Conservation (phyloP, 331 rosid genomes). For the Prunus yedoensis region DNA sequence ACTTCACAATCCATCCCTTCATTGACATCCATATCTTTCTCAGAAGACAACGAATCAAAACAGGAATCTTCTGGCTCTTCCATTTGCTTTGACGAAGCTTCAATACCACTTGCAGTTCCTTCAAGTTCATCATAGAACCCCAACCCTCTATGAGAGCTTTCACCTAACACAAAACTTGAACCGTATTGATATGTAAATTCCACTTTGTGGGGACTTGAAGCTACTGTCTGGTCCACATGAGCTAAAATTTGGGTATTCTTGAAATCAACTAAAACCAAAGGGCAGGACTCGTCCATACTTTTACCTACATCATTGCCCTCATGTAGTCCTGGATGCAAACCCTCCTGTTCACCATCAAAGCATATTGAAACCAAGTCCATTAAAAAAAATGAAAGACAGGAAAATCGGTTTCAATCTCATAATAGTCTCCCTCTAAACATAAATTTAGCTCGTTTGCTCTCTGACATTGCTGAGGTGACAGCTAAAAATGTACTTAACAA, state of each 20-base stretch:
- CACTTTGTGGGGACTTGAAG: slow-evolving; percentile 40
- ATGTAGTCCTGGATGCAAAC: slow-evolving; percentile 21
- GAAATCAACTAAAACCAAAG: slow-evolving; percentile 51
- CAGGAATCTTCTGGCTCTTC: slow-evolving; percentile 45
- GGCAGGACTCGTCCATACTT: slow-evolving; percentile 32
- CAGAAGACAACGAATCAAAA: slow-evolving; percentile 42
- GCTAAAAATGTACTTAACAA: background rate
- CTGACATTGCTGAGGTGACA: background rate
- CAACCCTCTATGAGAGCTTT: slow-evolving; percentile 68
- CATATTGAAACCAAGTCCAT: background rate
- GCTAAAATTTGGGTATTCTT: slow-evolving; percentile 41
- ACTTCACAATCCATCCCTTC: slow-evolving; percentile 35
- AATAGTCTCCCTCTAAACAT: too few species aligned
- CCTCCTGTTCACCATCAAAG: slow-evolving; percentile 47
- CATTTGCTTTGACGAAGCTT: slow-evolving; percentile 35
- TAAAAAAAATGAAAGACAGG: background rate
- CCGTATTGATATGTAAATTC: slow-evolving; percentile 56
- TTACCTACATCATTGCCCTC: slow-evolving; percentile 29
- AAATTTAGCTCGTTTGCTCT: background rate
- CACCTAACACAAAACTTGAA: slow-evolving; percentile 73
- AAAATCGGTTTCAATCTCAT: background rate
- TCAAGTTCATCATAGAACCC: slow-evolving; percentile 68
- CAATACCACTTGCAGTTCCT: slow-evolving; percentile 46
- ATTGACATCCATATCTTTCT: slow-evolving; percentile 44
- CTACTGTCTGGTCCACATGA: slow-evolving; percentile 51